Percentiles rank a stretch among this genome's conserved stretches.
These are phyloP conservation scores for Eucalyptus rudis DNA, from an alignment of 345 rosid genomes.

Conservation along the genomic window DNA sequence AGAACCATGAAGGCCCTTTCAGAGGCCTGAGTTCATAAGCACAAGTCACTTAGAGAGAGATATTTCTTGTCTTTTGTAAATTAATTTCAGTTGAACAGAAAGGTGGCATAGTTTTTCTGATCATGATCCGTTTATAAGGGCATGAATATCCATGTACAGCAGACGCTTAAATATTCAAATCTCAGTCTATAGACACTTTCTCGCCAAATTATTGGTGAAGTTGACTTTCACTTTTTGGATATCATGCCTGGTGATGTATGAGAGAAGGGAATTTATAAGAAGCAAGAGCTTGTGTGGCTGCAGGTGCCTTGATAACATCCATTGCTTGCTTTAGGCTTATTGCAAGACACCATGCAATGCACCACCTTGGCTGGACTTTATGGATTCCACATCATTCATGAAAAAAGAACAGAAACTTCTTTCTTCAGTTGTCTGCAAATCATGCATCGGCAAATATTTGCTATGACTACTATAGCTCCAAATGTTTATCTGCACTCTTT, in stretches of 20 bases:
- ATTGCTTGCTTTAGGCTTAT: neutral
- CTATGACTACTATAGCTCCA: neutral
- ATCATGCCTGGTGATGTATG: neutral
- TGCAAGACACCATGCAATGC: neutral
- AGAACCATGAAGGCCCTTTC: slow-evolving; percentile 1
- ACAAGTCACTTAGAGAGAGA: neutral
- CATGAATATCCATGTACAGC: neutral
- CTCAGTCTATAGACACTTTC: neutral
- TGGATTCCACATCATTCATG: neutral
- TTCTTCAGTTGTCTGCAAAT: neutral
- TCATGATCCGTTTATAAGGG: neutral
- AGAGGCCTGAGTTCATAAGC: neutral
- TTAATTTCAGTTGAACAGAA: neutral
- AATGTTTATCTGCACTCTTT: neutral
- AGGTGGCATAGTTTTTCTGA: neutral
- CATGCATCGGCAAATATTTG: neutral
- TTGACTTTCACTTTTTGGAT: neutral
- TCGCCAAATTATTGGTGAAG: neutral
- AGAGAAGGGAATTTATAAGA: neutral
- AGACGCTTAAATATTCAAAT: neutral
- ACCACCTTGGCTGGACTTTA: neutral
- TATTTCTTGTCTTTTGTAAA: neutral
- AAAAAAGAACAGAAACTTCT: neutral
- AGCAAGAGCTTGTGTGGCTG: neutral
- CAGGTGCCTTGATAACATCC: neutral